Base-by-base conservation (phyloP, 768 basidiomycete genomes). In the Suillus subluteus region DNA sequence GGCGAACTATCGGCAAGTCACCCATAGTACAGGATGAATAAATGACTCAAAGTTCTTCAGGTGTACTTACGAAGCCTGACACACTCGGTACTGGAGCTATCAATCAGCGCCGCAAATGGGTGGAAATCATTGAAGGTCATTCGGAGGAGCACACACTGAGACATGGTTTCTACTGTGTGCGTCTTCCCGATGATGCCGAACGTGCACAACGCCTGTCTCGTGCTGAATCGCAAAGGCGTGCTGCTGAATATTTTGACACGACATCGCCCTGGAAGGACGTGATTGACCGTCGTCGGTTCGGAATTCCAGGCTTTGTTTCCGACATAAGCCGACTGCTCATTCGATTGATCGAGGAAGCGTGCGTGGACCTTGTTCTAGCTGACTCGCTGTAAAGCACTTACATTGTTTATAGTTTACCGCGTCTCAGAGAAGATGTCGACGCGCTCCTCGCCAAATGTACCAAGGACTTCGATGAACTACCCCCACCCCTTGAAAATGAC, bases 11-110 rank as follows among this genome's bases (percentile, higher is more conserved):
- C 54, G 88, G 87, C 82, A 68, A 32, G 63, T 58, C n/a, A 18
- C 44, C 15, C 30, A 23, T 23, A 37, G 18, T 12, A 30, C 35
- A 30, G 6, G 50, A 3, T 37, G 35, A 30, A 16, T 55, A 11
- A n/a, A 16, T n/a, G 35, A 55, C 63, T 52, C 2, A 66, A 62
- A 41, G 16, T 44, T 12, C 1, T 64, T 23, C 37, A 87, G 85
- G 85, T 59, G 86, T 88, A 4, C 74, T 88, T 40, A 87, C 86
- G 5, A 87, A 88, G 73, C 82, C 83, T 0, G 87, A 87, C 67
- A 82, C 81, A 59, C 72, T 88, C 6, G 73, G 78, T 2, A 21
- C 69, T 2, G 80, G 81, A 9, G 69, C 80, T 32, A 77, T 73
- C 4, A 75, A 81, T 67, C 65, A 79, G 62, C 76, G 77, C 11